A percentile compares a stretch with the other conserved stretches of the same genome.
phyloP scores from a whole-genome alignment of 169 alveolate species.

The Hepatocystis sp. region DNA sequence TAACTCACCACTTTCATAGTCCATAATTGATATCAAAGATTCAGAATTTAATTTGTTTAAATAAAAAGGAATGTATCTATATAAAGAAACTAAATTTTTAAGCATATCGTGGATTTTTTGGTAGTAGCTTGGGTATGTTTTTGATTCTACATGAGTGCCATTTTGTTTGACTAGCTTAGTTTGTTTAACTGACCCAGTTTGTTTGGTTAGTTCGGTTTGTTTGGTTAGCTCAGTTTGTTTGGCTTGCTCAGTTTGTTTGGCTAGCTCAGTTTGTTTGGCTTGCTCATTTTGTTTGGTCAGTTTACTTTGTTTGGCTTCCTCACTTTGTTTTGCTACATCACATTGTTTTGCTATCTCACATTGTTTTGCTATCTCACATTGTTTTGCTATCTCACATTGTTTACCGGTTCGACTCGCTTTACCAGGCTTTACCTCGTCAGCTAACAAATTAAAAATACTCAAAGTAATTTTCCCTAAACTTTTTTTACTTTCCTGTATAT shows the following conservation, averaged over 20 bases:
- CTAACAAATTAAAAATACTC: slow-evolving; percentile 27
- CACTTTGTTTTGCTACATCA: background rate
- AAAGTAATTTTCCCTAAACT: slow-evolving; percentile 56
- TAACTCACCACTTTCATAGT: slow-evolving; percentile 59
- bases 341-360: background rate
- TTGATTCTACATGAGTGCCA: slow-evolving; percentile 6
- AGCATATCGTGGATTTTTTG: slow-evolving; percentile 31
- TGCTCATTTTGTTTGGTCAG: background rate
- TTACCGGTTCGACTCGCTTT: background rate
- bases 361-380: background rate
- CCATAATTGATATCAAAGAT: slow-evolving; percentile 60
- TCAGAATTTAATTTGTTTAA: slow-evolving; percentile 25
- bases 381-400: too few relatives aligned
- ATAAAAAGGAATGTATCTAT: slow-evolving; percentile 62
- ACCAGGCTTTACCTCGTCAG: background rate
- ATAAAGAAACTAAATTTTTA: slow-evolving; percentile 51
- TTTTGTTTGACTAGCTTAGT: background rate
- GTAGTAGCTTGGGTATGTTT: background rate
- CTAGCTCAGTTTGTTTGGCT: background rate
- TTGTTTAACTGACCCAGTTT: background rate
- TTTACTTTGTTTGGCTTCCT: background rate
- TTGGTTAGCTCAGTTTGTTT: background rate
- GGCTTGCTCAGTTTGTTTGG: background rate
- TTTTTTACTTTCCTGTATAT: slow-evolving; percentile 48
- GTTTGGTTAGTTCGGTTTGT: background rate